phyloP scores from a whole-genome alignment of 1,139 yeast species.

The Debaryomycetaceae sp. region DNA sequence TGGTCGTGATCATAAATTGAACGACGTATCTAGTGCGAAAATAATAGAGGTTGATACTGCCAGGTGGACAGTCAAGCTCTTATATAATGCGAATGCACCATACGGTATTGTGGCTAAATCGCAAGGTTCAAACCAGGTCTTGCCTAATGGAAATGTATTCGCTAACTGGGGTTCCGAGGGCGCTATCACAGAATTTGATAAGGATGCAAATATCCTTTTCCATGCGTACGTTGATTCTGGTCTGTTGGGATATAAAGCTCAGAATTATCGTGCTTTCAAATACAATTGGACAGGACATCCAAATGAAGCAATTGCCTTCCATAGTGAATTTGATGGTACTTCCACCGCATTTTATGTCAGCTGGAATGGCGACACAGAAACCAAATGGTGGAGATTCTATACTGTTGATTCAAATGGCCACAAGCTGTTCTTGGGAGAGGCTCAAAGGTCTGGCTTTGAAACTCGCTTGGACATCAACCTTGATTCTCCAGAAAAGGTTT shows the following conservation, averaged over 20 bases:
- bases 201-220: constrained; percentile 25
- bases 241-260: constrained; percentile 18
- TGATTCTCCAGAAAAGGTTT: constrained; percentile 8
- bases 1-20: constrained; percentile 19
- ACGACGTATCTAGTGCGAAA: constrained; percentile 28
- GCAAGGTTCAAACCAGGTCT: constrained; percentile 35
- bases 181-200: constrained; percentile 31
- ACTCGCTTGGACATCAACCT: constrained; percentile 13
- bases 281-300: constrained; percentile 35
- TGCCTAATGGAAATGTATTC: constrained; percentile 32
- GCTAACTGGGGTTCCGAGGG: constrained; percentile 41
- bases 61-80: constrained; percentile 23
- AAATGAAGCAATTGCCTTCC: constrained; percentile 27
- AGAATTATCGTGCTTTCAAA: constrained; percentile 37
- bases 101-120: constrained; percentile 28
- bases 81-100: constrained; percentile 23
- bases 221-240: constrained; percentile 35
- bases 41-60: constrained; percentile 29
- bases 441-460: constrained; percentile 26
- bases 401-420: constrained; percentile 10
- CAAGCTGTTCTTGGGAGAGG: constrained; percentile 16
- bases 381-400: constrained; percentile 25
- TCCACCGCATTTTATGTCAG: constrained; percentile 24
- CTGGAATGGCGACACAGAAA: constrained; percentile 40
- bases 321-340: constrained; percentile 12